Percentiles rank a stretch among this genome's conserved stretches.
Conservation (phyloP, 805 yeast species). For the Clavispora asparagi region DNA sequence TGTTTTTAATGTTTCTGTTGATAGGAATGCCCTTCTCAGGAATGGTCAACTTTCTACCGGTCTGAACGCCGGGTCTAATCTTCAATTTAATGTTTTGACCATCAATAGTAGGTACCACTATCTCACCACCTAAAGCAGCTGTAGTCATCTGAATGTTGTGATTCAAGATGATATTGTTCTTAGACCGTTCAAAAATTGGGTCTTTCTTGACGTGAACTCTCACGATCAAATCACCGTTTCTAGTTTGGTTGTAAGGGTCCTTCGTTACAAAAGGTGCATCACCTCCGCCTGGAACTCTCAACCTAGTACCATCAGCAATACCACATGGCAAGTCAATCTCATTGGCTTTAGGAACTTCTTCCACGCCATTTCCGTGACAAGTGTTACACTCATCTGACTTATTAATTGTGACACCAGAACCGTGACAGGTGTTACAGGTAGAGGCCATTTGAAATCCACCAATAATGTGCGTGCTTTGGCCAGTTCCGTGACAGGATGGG, state of each 20-base stretch:
- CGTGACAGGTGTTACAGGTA: constrained; percentile 83
- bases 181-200: constrained; percentile 59
- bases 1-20: constrained; percentile 41
- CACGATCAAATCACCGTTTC: constrained; percentile 84
- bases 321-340: constrained; percentile 87
- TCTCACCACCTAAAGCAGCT: constrained; percentile 90
- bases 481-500: constrained; percentile 86
- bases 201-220: constrained; percentile 77
- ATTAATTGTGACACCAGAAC: constrained; percentile 77
- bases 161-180: constrained; percentile 59
- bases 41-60: constrained; percentile 66
- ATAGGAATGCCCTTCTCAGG: constrained; percentile 87
- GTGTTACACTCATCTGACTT: constrained; percentile 63
- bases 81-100: constrained; percentile 72
- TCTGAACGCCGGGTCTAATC: constrained; percentile 80
- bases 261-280: constrained; percentile 76
- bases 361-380: constrained; percentile 90
- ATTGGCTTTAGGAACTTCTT: constrained; percentile 60
- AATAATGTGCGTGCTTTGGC: constrained; percentile 77
- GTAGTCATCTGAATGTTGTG: constrained; percentile 86
- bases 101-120: constrained; percentile 85
- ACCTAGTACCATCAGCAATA: constrained; percentile 75
- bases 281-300: constrained; percentile 84
- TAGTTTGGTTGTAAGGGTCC: constrained; percentile 61
- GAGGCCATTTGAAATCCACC: constrained; percentile 98